Conservation (phyloP, 306 rosid genomes). For the Cajanus cajan region DNA sequence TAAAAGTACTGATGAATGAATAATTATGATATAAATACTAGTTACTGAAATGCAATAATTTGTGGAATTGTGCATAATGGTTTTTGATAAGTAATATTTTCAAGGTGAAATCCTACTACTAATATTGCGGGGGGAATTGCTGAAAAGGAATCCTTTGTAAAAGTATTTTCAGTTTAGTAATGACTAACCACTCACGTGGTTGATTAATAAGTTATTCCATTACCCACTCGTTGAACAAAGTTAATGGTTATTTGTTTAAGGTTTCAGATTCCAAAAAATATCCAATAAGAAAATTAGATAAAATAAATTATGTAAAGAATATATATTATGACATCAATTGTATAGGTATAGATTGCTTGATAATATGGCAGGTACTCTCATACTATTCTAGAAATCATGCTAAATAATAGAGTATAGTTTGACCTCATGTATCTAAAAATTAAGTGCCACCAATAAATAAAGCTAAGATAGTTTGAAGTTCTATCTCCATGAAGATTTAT, state of each 20-base stretch:
- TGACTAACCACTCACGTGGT: neutral
- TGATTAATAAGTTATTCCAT: neutral
- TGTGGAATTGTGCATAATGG: neutral
- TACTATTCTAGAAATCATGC: neutral
- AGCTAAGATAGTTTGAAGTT: neutral
- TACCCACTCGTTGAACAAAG: neutral
- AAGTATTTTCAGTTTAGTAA: neutral
- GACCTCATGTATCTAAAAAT: neutral
- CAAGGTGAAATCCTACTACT: no score
- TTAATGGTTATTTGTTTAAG: neutral
- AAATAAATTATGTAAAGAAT: neutral
- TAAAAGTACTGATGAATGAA: neutral
- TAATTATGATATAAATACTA: neutral
- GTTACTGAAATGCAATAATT: neutral
- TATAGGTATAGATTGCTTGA: neutral
- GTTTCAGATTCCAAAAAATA: neutral
- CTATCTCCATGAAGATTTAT: neutral
- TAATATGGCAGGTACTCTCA: neutral
- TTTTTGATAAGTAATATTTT: no score
- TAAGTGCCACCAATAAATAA: neutral
- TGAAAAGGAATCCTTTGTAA: neutral
- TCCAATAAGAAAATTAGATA: neutral
- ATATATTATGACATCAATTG: neutral
- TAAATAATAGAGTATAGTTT: neutral
- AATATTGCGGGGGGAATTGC: neutral